phyloP scores from a whole-genome alignment of 768 basidiomycete genomes.

The Lentinula detonsa region DNA sequence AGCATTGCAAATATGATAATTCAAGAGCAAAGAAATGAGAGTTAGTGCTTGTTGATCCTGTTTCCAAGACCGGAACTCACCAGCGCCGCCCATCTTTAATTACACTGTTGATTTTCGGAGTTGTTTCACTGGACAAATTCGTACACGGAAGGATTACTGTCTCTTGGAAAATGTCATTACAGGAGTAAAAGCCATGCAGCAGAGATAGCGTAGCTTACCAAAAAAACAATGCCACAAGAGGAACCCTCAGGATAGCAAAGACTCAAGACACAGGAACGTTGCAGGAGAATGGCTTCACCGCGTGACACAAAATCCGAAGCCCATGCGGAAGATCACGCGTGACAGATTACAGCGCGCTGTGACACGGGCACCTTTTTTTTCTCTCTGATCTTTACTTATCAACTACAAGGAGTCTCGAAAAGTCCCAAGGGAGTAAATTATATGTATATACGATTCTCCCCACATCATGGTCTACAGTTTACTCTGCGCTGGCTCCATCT shows the following conservation, averaged over 20 bases:
- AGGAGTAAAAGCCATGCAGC: background rate
- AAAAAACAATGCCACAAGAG: background rate
- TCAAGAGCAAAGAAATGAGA: background rate
- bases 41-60: background rate
- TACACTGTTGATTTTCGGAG: background rate
- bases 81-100: conserved; percentile 34
- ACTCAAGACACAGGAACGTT: background rate
- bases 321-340: background rate
- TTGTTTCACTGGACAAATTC: background rate
- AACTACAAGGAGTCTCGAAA: too few relatives aligned
- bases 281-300: too few relatives aligned
- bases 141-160: background rate
- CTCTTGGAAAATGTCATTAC: background rate
- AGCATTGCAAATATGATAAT: background rate
- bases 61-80: conserved; percentile 20
- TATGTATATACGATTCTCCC: background rate
- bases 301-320: background rate
- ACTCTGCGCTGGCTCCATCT: conserved; percentile 24
- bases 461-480: background rate
- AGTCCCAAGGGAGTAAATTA: background rate
- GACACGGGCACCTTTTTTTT: background rate
- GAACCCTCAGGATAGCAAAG: background rate
- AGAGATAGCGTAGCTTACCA: background rate
- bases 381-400: background rate
- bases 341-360: background rate